phyloP scores from a whole-genome alignment of 139 green algal genomes.

The Volvox africanus region DNA sequence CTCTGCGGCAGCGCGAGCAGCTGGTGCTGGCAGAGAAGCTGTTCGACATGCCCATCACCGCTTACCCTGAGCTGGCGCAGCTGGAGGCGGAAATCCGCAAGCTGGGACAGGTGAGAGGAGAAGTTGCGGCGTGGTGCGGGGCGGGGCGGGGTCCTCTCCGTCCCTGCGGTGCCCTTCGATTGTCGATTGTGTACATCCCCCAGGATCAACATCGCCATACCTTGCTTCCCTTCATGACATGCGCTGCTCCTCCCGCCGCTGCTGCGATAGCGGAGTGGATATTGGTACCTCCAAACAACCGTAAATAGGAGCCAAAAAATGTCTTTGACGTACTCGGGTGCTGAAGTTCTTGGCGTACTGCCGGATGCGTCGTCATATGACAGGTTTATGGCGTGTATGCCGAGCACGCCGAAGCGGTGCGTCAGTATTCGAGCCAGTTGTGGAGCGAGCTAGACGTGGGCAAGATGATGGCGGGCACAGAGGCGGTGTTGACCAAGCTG shows the following conservation, averaged over 20 bases:
- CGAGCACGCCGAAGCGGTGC: constrained; percentile 76
- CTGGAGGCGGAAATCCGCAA: constrained; percentile 79
- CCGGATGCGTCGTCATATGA: too few species aligned
- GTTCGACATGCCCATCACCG: constrained; percentile 86
- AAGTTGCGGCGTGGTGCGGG: neutral
- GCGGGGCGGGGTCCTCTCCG: too few species aligned
- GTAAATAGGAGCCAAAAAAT: too few species aligned
- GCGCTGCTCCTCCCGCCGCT: too few species aligned
- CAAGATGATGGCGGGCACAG: constrained; percentile 75
- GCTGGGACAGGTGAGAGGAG: constrained; percentile 60
- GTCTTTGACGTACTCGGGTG: too few species aligned
- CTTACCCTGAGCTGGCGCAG: constrained; percentile 77
- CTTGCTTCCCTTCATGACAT: too few species aligned
- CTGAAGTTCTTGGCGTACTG: too few species aligned
- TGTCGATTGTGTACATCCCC: too few species aligned
- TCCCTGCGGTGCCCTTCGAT: too few species aligned
- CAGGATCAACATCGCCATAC: too few species aligned
- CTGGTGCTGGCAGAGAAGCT: constrained; percentile 88
- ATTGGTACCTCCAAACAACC: too few species aligned
- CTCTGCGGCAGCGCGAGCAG: constrained; percentile 73
- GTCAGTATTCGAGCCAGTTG: constrained; percentile 73
- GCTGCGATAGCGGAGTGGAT: too few species aligned
- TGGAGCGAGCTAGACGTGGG: constrained; percentile 87
- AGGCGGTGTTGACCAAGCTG: constrained; percentile 70
- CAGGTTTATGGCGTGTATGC: constrained; percentile 83